Conservation (phyloP, 225 moss, liverwort and hornwort species). For the Physcomitrellopsis africana region DNA sequence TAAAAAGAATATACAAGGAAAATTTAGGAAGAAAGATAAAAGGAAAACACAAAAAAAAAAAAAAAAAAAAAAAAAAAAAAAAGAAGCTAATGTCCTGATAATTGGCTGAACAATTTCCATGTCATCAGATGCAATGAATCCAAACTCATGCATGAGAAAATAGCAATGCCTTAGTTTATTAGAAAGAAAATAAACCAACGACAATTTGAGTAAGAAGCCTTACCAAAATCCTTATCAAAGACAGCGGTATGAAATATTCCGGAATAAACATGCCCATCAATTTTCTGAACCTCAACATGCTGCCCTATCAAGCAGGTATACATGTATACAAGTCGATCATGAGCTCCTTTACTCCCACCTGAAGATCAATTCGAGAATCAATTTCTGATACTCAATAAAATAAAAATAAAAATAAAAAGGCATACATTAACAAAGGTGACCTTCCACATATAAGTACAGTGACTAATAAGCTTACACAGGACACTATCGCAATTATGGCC, state of each 20-base stretch:
- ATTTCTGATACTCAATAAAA: neutral
- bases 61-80: too few relatives aligned
- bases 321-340: constrained; percentile 61
- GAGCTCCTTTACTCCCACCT: constrained; percentile 45
- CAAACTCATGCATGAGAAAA: neutral
- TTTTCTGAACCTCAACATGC: constrained; percentile 86
- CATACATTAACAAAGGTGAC: neutral
- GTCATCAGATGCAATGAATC: too few relatives aligned
- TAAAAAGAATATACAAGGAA: too few relatives aligned
- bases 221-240: constrained; percentile 82
- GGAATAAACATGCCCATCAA: constrained; percentile 77
- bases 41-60: too few relatives aligned
- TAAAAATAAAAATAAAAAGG: neutral
- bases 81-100: too few relatives aligned
- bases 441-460: neutral
- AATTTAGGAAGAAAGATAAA: too few relatives aligned
- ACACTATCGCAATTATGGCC: neutral
- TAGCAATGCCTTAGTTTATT: neutral
- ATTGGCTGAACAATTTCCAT: neutral
- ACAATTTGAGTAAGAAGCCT: neutral
- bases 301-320: constrained; percentile 80
- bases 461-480: neutral
- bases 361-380: constrained; percentile 3
- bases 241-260: constrained; percentile 78
- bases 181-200: neutral